phyloP scores from a whole-genome alignment of 2,329 filamentous ascomycete species.

The Saccharata proteae region DNA sequence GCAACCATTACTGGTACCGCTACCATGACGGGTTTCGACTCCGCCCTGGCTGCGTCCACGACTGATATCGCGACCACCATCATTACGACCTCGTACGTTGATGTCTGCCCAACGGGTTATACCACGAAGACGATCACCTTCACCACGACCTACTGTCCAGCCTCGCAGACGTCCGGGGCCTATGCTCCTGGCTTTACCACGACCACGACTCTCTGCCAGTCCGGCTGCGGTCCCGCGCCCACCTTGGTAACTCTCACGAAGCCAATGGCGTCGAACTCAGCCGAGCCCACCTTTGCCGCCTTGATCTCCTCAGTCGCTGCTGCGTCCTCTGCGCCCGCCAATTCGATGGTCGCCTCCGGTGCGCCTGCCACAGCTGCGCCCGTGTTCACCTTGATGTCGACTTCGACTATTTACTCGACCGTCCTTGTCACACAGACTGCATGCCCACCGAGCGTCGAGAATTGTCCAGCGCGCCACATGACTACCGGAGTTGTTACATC shows the following conservation, averaged over 20 bases:
- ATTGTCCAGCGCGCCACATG: conserved; percentile 2
- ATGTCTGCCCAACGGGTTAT: conserved; percentile 23
- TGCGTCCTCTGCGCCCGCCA: not conserved
- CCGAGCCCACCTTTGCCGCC: too few relatives aligned
- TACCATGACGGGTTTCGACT: too few relatives aligned
- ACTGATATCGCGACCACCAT: conserved; percentile 12
- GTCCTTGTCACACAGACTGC: not conserved
- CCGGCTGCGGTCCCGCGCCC: conserved; percentile 15
- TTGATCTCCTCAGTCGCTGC: too few relatives aligned
- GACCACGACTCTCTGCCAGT: conserved; percentile 17
- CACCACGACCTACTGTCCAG: conserved; percentile 15
- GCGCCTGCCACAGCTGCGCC: not conserved
- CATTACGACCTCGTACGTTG: conserved; percentile 19
- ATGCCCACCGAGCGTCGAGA: not conserved
- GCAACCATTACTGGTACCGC: too few relatives aligned
- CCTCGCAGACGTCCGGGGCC: conserved; percentile 7
- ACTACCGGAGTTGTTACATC: not conserved
- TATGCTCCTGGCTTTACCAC: conserved; percentile 16
- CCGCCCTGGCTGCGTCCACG: too few relatives aligned
- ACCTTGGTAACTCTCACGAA: conserved; percentile 17
- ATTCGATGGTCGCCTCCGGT: not conserved
- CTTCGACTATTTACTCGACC: conserved; percentile 6
- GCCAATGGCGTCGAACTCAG: too few relatives aligned
- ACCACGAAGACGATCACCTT: conserved; percentile 19
- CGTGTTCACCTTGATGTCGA: not conserved